phyloP scores from a whole-genome alignment of 2,329 filamentous ascomycete genomes.

The Geosmithia putterillii region DNA sequence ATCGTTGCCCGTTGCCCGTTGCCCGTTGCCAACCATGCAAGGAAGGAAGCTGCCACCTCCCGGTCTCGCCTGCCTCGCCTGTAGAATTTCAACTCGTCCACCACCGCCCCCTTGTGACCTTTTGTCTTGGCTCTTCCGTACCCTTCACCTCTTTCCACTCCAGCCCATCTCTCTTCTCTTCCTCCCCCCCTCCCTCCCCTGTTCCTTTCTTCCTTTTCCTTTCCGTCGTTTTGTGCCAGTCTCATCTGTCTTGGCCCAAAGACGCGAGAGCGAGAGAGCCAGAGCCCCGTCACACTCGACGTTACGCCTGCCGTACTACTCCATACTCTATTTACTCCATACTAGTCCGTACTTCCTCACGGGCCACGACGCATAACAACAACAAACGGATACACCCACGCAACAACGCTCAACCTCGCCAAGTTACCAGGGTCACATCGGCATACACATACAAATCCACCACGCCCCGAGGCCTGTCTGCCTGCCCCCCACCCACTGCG shows the following conservation, averaged over 20 bases:
- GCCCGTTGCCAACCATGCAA: not conserved
- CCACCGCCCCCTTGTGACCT: not conserved
- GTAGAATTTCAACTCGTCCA: not conserved
- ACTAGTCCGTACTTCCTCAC: too few species aligned
- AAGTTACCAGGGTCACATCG: not conserved
- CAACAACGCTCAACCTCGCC: not conserved
- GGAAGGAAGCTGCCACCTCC: not conserved
- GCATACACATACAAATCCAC: not conserved
- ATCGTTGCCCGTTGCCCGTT: too few species aligned
- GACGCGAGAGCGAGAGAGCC: not conserved
- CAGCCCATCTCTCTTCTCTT: not conserved
- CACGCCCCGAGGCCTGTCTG: not conserved
- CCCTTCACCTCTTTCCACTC: not conserved
- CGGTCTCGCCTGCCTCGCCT: not conserved
- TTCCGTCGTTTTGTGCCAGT: not conserved
- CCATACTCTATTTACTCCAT: too few species aligned
- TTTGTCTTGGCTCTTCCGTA: not conserved
- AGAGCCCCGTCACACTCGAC: not conserved
- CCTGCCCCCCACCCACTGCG: not conserved
- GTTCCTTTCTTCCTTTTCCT: not conserved
- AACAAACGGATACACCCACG: not conserved
- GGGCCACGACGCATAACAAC: not conserved
- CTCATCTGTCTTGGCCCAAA: not conserved
- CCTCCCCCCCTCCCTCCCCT: not conserved
- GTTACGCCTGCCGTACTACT: too few species aligned